phyloP scores from a whole-genome alignment of 345 rosid genomes.

The Eucalyptus pumila region DNA sequence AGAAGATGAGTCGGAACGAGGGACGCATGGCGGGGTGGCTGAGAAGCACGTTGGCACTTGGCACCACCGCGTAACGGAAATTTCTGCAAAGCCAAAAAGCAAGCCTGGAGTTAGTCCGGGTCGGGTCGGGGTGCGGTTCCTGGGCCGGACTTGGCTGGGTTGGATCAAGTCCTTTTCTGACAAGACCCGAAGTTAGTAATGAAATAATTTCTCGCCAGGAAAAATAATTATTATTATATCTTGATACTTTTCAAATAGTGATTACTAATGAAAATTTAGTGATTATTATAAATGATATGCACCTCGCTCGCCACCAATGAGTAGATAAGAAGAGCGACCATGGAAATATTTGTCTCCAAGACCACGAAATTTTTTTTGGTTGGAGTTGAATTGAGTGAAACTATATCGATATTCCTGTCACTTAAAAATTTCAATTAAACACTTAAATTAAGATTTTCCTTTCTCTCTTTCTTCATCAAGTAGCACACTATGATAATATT shows the following conservation, averaged over 20 bases:
- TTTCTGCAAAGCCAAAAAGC: neutral
- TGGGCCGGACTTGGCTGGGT: neutral
- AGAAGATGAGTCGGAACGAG: neutral
- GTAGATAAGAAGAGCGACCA: neutral
- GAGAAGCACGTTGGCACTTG: neutral
- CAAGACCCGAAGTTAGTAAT: neutral
- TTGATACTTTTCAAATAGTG: neutral
- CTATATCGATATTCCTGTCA: neutral
- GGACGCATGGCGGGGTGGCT: neutral
- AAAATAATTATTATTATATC: neutral
- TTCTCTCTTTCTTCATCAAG: neutral
- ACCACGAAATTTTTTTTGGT: neutral
- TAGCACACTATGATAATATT: neutral
- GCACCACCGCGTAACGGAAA: neutral
- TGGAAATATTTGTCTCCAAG: neutral
- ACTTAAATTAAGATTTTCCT: neutral
- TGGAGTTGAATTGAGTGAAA: neutral
- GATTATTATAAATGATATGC: neutral
- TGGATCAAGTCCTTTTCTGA: neutral
- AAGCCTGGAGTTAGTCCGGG: neutral
- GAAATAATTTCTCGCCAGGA: neutral
- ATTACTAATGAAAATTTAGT: neutral
- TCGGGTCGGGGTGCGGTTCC: neutral
- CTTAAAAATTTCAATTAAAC: neutral
- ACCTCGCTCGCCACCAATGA: neutral